Conservation (phyloP, 1,284 basidiomycete species). For the Ceratobasidium sp. region DNA sequence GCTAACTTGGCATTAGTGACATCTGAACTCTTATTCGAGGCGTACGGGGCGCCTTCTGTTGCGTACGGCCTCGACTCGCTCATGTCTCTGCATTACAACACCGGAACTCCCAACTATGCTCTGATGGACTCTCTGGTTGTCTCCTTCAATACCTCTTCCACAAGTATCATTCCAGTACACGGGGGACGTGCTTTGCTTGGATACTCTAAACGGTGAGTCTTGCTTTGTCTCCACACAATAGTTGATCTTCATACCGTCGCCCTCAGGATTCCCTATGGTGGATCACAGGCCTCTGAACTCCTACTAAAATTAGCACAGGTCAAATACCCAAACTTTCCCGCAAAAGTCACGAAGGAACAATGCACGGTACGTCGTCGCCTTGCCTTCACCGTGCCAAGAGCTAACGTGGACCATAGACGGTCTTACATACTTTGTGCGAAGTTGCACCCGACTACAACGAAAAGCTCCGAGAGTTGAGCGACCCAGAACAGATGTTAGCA, state of each 20-base stretch:
- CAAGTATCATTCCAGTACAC: conserved; percentile 87
- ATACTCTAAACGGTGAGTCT: conserved; percentile 78
- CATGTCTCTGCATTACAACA: conserved; percentile 90
- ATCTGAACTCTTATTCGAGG: conserved; percentile 96
- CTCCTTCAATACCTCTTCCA: conserved; percentile 86
- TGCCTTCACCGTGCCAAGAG: conserved; percentile 52
- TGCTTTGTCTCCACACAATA: neutral
- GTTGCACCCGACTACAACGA: conserved; percentile 82
- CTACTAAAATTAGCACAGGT: conserved; percentile 92
- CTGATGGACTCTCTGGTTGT: conserved; percentile 79
- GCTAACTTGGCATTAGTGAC: conserved; percentile 68
- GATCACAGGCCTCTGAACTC: conserved; percentile 89
- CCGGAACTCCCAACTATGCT: conserved; percentile 54
- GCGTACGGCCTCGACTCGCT: conserved; percentile 91
- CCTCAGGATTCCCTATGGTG: conserved; percentile 90
- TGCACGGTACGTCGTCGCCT: conserved; percentile 56
- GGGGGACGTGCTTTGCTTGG: conserved; percentile 82
- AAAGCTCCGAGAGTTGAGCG: conserved; percentile 70
- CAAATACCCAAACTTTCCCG: conserved; percentile 91
- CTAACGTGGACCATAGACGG: conserved; percentile 67
- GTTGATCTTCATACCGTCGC: neutral
- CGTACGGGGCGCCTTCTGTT: conserved; percentile 87
- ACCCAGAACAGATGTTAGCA: conserved; percentile 72
- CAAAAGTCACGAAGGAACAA: conserved; percentile 62
- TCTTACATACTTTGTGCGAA: conserved; percentile 89